Evolutionary conservation across 192 early-diverging fungal genomes (phyloP), one percentile per base, ranked within the genome.

Genomic region (Backusella westeae): DNA sequence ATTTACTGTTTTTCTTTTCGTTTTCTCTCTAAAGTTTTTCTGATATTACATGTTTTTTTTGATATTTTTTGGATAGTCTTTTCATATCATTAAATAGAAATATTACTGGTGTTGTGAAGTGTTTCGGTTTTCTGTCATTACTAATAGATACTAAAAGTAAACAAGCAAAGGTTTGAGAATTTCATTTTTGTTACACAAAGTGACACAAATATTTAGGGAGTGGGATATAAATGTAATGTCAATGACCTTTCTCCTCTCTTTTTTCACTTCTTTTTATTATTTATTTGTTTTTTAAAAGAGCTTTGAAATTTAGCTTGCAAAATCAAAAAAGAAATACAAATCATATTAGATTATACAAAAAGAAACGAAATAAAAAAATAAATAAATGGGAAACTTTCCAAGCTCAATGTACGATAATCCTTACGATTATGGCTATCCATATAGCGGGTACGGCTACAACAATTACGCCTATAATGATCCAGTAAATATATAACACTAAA

Each of bases 121-220:
- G 56, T 63, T 63, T 63, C 56, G 56, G 26, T 63, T 32, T 32
- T 63, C 56, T 63, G 56, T 63, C 56, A 63, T 63, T 63, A 63
- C 56, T 59, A 59, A 53, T 53, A 21, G 21, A 53, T 53, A 53
- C 52, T 56, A 21, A 56, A 56, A 63, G 21, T 63, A 63, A 63
- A 63, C 56, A 26, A 63, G 23, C 8, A 14, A 63, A 63, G 56
- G 56, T 63, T 63, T 63, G 56, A 63, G 56, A 63, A 63, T 26
- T 10, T 63, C 56, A 4, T 29, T 26, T 63, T 29, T 4, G 56
- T 63, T 29, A 63, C 56, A 63, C 56, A 29, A 8, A 63, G 56
- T 63, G 21, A 29, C 6, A 49, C 46, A 49, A 49, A 49, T 49
- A 49, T 63, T 63, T 63, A 63, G 56, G 56, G 56, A 29, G 56